Conservation (phyloP, 2,329 filamentous ascomycete genomes). For the Lasiodiplodia hormozganensis region DNA sequence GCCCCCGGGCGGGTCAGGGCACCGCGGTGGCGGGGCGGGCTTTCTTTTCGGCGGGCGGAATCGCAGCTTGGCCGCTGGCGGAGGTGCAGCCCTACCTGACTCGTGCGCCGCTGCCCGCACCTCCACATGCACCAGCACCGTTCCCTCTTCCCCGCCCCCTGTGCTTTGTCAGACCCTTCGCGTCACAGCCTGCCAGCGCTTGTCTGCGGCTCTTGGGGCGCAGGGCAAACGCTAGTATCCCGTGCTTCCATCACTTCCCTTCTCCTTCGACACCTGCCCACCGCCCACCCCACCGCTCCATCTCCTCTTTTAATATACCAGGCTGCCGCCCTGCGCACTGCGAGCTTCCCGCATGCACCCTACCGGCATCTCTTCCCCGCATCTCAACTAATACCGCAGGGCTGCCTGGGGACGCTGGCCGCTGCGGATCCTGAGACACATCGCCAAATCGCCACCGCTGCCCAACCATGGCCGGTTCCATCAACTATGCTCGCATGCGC, state of each 20-base stretch:
- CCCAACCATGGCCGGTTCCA: slow-evolving; percentile 38
- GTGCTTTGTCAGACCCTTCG: slow-evolving; percentile 6
- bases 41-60: slow-evolving; percentile 11
- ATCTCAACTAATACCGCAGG: neutral
- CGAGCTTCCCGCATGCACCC: neutral
- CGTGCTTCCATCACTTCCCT: neutral
- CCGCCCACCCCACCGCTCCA: neutral
- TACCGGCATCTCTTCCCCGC: neutral
- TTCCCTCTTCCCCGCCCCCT: neutral
- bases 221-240: neutral
- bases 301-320: neutral
- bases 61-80: neutral
- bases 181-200: slow-evolving; percentile 20
- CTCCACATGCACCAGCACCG: neutral
- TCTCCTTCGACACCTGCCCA: neutral
- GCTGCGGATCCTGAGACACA: slow-evolving; percentile 4
- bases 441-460: slow-evolving; percentile 16
- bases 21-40: neutral
- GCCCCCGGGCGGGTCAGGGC: neutral
- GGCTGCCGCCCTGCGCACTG: neutral
- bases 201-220: neutral
- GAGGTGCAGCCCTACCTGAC: neutral
- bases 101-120: neutral
- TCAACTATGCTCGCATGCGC: slow-evolving; percentile 72
- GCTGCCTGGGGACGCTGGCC: neutral